These are phyloP conservation scores for Candida sphagnicola DNA, from an alignment of 805 yeast species.

Conservation along the genomic window DNA sequence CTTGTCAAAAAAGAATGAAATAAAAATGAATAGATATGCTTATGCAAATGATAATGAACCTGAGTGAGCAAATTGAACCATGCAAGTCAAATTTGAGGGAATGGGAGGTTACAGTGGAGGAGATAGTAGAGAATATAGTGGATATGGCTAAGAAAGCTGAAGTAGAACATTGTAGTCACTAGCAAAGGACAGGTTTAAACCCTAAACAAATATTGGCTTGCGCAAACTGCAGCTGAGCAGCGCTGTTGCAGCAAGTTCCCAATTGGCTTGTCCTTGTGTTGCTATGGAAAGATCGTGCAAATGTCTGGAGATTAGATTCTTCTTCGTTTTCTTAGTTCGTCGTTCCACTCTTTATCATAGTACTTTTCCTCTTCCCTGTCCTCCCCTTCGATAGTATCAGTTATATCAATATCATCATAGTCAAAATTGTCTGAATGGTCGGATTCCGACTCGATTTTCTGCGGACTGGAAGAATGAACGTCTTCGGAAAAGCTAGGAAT, in stretches of 20 bases:
- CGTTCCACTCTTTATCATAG: conserved; percentile 15
- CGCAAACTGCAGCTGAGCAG: not conserved
- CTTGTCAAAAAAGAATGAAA: not conserved
- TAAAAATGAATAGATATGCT: not conserved
- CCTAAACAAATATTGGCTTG: too few species aligned
- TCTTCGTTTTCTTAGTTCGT: conserved; percentile 8
- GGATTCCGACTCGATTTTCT: not conserved
- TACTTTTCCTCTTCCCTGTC: conserved; percentile 16
- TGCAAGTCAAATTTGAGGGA: too few species aligned
- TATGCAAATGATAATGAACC: not conserved
- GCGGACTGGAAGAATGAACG: not conserved
- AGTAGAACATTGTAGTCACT: too few species aligned
- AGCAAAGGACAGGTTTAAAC: too few species aligned
- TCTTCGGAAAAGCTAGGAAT: not conserved
- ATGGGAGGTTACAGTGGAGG: too few species aligned
- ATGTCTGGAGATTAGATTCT: conserved; percentile 2
- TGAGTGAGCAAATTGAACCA: not conserved
- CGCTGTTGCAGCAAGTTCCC: not conserved
- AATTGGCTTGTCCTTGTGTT: not conserved
- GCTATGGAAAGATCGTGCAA: too few species aligned
- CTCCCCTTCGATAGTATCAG: conserved; percentile 12
- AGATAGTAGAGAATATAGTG: too few species aligned
- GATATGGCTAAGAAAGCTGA: too few species aligned
- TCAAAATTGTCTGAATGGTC: not conserved
- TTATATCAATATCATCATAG: conserved; percentile 17